Conservation (phyloP, 2,329 filamentous ascomycete genomes). For the Trichoderma brevicompactum region DNA sequence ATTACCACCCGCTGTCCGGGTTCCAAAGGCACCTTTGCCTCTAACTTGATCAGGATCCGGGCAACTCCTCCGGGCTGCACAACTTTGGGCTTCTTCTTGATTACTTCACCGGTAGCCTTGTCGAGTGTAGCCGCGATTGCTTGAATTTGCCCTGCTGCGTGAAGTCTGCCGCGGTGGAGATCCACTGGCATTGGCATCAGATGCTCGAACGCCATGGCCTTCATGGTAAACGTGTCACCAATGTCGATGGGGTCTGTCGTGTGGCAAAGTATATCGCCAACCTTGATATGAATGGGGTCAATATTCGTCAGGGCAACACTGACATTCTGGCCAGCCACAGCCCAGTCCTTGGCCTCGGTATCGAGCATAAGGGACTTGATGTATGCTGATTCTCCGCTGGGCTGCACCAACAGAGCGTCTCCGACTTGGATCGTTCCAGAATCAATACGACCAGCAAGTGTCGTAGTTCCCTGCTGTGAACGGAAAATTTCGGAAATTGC, state of each 20-base stretch:
- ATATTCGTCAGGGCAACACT: slow-evolving; percentile 84
- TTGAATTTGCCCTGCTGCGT: slow-evolving; percentile 75
- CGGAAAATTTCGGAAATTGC: slow-evolving; percentile 88
- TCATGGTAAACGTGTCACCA: slow-evolving; percentile 75
- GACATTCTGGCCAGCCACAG: slow-evolving; percentile 87
- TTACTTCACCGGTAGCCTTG: slow-evolving; percentile 72
- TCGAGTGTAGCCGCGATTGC: slow-evolving; percentile 75
- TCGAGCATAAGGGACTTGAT: slow-evolving; percentile 83
- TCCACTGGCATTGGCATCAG: slow-evolving; percentile 88
- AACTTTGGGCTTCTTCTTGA: slow-evolving; percentile 84
- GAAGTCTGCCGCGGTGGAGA: slow-evolving; percentile 82
- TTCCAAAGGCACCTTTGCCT: slow-evolving; percentile 77
- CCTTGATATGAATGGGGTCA: slow-evolving; percentile 78
- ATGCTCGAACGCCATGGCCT: slow-evolving; percentile 87
- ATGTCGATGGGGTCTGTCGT: slow-evolving; percentile 69
- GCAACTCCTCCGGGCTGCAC: slow-evolving; percentile 80
- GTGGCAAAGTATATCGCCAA: slow-evolving; percentile 86
- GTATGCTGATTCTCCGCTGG: slow-evolving; percentile 77
- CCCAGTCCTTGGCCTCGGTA: slow-evolving; percentile 77
- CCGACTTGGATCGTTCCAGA: slow-evolving; percentile 83
- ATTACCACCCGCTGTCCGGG: slow-evolving; percentile 79
- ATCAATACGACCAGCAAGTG: slow-evolving; percentile 84
- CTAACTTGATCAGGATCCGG: slow-evolving; percentile 74
- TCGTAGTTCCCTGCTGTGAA: slow-evolving; percentile 78
- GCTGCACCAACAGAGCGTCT: slow-evolving; percentile 78